Evolutionary conservation across 2,329 filamentous ascomycete genomes (phyloP), one percentile per base, ranked within the genome.

Genomic region (Sporothrix pallida): DNA sequence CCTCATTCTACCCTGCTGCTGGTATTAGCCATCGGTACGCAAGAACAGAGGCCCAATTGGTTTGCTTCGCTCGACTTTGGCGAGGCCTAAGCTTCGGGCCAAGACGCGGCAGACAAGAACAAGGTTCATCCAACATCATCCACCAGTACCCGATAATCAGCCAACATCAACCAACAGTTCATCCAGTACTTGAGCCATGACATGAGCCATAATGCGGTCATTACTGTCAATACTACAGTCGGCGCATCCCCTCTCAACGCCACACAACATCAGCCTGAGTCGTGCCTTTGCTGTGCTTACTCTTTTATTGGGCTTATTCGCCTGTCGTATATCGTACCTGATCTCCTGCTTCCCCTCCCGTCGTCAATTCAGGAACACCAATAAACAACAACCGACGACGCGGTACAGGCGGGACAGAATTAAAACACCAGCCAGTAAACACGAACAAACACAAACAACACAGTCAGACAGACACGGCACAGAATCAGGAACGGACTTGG

Each of bases 61-160:
- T 26, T 26, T 26, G 23, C 23, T 26, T 26, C 23, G 1, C 23
- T 26, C 23, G 3, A 1, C 23, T 26, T 62, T 42, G 58, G 58
- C 58, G 58, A 62, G 31, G 58, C 31, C 58, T n/a, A 17, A n/a
- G 31, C 7, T 26, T 62, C 58, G 58, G 58, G 58, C 58, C 58
- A 62, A 62, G 58, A 42, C 50, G 12, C 58, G 31, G 58, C 42
- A 8, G 31, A 62, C 6, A 7, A 37, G 7, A 37, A 23, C 31
- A 37, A 5, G 31, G 31, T 37, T 37, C 31, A 37, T 37, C 31
- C 31, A 37, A 2, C 31, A 37, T 37, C 31, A 37, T 37, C 31
- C 31, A 37, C 31, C 31, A 37, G 31, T 37, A 3, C 2, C 31
- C 31, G 7, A 7, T 1, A 2, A 37, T 37, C 31, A 37, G 31